phyloP scores from a whole-genome alignment of 177 flowering plant species.

The Telopea speciosissima region DNA sequence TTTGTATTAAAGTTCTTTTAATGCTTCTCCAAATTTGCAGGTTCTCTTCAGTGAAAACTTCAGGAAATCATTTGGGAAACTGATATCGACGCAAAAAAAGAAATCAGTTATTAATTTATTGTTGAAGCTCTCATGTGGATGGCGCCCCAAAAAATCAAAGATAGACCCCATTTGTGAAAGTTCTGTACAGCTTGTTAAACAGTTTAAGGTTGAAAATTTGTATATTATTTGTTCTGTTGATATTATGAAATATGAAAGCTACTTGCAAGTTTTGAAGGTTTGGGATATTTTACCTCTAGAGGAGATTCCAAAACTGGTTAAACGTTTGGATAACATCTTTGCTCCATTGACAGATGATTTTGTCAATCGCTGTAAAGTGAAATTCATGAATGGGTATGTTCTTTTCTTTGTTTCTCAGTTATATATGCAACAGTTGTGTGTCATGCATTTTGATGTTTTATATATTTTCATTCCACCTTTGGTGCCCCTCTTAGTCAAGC shows the following conservation, averaged over 20 bases:
- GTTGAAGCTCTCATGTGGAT: conserved; percentile 52
- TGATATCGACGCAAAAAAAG: conserved; percentile 23
- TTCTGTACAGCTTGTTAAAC: conserved; percentile 42
- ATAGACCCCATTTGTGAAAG: conserved; percentile 32
- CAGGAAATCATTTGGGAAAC: conserved; percentile 19
- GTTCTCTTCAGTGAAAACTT: conserved; percentile 21
- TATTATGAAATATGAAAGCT: conserved; percentile 32
- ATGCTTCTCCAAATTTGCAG: conserved; percentile 12
- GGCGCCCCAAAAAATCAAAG: conserved; percentile 50
- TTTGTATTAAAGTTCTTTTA: background rate
- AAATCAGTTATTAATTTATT: conserved; percentile 38
- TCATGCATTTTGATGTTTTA: background rate
- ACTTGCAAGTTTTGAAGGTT: conserved; percentile 51
- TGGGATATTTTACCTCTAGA: conserved; percentile 63
- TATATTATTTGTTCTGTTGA: conserved; percentile 51
- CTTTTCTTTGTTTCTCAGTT: background rate
- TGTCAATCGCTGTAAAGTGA: conserved; percentile 45
- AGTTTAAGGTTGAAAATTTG: conserved; percentile 43
- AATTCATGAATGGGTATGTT: conserved; percentile 47
- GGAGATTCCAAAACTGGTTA: conserved; percentile 39
- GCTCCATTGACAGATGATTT: conserved; percentile 41
- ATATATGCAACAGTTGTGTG: too few species aligned
- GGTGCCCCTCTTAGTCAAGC: background rate
- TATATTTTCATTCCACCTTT: background rate
- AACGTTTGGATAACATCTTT: conserved; percentile 46